A percentile compares a stretch with the other conserved stretches of the same genome.
Evolutionary conservation across 345 rosid genomes (phyloP).

Genomic region (Pelargonium nanum): DNA sequence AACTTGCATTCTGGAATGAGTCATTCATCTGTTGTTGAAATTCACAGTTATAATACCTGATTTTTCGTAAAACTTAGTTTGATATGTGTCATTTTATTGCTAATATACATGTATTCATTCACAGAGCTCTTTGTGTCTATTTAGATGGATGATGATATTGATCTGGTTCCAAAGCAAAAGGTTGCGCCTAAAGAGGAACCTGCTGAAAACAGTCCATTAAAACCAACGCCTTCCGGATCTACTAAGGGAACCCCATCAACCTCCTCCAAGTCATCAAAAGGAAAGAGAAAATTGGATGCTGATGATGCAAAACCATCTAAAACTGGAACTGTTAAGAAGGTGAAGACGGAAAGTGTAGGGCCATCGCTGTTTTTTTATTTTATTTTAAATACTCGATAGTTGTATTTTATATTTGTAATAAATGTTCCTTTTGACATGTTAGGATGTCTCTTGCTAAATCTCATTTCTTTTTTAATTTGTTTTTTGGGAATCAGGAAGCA

Average conservation of each 20-base stretch:
- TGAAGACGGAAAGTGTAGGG: conserved; percentile 69
- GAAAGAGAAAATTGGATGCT: conserved; percentile 70
- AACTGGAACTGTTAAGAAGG: conserved; percentile 62
- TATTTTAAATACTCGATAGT: neutral
- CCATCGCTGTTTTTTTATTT: conserved; percentile 5
- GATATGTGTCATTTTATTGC: neutral
- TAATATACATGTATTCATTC: neutral
- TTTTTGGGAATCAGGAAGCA: conserved; percentile 30
- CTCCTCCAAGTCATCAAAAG: conserved; percentile 70
- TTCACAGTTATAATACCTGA: too few species aligned
- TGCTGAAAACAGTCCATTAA: conserved; percentile 53
- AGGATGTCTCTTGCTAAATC: neutral
- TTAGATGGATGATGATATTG: conserved; percentile 63
- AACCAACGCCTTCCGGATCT: conserved; percentile 51
- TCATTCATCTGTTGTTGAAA: neutral
- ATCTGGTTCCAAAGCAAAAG: conserved; percentile 55
- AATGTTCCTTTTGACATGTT: neutral
- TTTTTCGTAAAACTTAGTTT: neutral
- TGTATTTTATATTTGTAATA: neutral
- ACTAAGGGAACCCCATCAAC: conserved; percentile 58
- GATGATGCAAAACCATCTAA: conserved; percentile 54
- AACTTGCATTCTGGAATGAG: neutral
- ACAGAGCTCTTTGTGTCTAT: neutral
- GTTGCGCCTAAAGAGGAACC: conserved; percentile 71
- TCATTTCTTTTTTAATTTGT: too few species aligned